Conservation (phyloP, 768 basidiomycete species). For the Hysterangium stoloniferum region DNA sequence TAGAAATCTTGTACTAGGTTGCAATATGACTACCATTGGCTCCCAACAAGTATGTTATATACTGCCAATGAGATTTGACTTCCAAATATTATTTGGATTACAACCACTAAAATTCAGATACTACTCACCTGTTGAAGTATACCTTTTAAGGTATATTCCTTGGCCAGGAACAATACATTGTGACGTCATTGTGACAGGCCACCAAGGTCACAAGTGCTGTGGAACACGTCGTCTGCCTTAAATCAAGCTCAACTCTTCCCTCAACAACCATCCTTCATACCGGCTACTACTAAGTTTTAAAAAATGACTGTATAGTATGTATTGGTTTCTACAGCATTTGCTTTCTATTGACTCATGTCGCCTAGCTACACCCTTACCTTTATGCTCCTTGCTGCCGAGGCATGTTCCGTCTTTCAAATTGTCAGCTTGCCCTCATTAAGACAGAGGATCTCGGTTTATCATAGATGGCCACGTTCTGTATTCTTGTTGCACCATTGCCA, state of each 20-base stretch:
- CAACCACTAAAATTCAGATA: too few species aligned
- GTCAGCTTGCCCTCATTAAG: background rate
- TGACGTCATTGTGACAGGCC: slow-evolving; percentile 7
- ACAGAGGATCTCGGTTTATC: background rate
- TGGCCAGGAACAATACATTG: too few species aligned
- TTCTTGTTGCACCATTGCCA: slow-evolving; percentile 82
- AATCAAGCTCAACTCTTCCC: background rate
- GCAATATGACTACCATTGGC: too few species aligned
- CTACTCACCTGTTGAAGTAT: too few species aligned
- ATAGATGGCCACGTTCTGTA: slow-evolving; percentile 76
- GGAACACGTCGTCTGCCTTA: slow-evolving; percentile 8
- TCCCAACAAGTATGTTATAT: too few species aligned
- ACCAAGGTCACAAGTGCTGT: slow-evolving; percentile 4
- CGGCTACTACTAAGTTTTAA: background rate
- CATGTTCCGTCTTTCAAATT: slow-evolving; percentile 16
- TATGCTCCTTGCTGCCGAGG: slow-evolving; percentile 71
- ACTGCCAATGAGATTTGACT: too few species aligned
- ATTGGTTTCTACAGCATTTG: background rate
- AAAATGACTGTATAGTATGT: slow-evolving; percentile 44
- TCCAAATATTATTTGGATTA: too few species aligned
- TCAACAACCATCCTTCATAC: background rate
- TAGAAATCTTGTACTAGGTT: too few species aligned
- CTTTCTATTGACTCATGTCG: slow-evolving; percentile 9
- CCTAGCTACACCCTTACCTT: slow-evolving; percentile 77
- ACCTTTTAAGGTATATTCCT: too few species aligned